These are phyloP conservation scores for Spathaspora jeffriesii DNA, from an alignment of 1,139 yeast species.

Conservation along the genomic window DNA sequence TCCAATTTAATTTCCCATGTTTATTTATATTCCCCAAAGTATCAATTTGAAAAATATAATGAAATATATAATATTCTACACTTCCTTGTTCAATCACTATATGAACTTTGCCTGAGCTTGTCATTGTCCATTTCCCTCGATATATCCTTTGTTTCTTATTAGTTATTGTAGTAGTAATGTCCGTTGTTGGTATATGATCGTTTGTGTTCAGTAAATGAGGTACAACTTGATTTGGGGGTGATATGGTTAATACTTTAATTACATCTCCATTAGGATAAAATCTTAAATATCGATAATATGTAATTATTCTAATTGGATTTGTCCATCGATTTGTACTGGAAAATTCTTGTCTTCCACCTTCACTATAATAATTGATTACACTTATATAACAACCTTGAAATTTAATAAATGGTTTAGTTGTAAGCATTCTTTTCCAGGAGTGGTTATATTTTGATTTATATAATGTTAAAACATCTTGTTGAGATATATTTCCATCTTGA, in stretches of 20 bases:
- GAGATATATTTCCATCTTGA: slow-evolving; percentile 29
- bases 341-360: slow-evolving; percentile 70
- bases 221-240: slow-evolving; percentile 66
- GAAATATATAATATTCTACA: slow-evolving; percentile 61
- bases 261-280: slow-evolving; percentile 82
- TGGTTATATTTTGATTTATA: slow-evolving; percentile 50
- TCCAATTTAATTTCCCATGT: slow-evolving; percentile 73
- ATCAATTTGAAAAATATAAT: slow-evolving; percentile 59
- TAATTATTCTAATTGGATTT: slow-evolving; percentile 78
- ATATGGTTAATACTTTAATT: slow-evolving; percentile 60
- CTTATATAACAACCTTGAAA: slow-evolving; percentile 85
- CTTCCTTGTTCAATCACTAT: slow-evolving; percentile 60
- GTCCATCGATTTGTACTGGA: slow-evolving; percentile 60
- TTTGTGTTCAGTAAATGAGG: slow-evolving; percentile 47
- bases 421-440: slow-evolving; percentile 56
- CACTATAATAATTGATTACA: slow-evolving; percentile 79
- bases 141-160: slow-evolving; percentile 31
- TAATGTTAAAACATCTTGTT: slow-evolving; percentile 12
- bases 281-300: slow-evolving; percentile 83
- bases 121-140: slow-evolving; percentile 56
- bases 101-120: slow-evolving; percentile 50
- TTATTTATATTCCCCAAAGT: slow-evolving; percentile 54
- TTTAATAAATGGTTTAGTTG: slow-evolving; percentile 64
- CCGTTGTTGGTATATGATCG: slow-evolving; percentile 17
- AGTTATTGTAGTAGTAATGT: slow-evolving; percentile 5